These are phyloP conservation scores for Candida boidinii DNA, from an alignment of 805 yeast genomes.

Conservation along the genomic window DNA sequence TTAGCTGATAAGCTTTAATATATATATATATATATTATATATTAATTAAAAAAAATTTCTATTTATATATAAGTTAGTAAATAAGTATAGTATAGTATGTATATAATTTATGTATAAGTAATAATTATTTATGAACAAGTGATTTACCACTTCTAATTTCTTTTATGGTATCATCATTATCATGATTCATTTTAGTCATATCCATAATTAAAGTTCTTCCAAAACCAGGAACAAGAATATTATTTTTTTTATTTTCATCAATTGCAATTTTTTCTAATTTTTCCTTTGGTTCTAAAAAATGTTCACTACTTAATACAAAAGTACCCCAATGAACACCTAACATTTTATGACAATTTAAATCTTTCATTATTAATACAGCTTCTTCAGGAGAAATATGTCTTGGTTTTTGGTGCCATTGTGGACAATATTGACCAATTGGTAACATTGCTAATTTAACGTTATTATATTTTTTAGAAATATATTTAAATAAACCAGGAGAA, in stretches of 20 bases:
- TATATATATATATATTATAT: slow-evolving; percentile 1
- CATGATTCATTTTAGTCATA: slow-evolving; percentile 16
- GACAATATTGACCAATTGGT: slow-evolving; percentile 94
- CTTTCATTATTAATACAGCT: slow-evolving; percentile 57
- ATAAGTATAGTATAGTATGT: too few relatives aligned
- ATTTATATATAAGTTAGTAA: neutral
- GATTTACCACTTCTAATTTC: slow-evolving; percentile 9
- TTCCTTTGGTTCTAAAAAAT: slow-evolving; percentile 74
- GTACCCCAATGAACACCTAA: slow-evolving; percentile 98
- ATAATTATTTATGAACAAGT: slow-evolving; percentile 8
- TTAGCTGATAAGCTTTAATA: slow-evolving; percentile 9
- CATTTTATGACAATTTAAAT: slow-evolving; percentile 50
- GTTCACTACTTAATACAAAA: slow-evolving; percentile 80
- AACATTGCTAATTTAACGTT: slow-evolving; percentile 60
- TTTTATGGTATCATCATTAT: slow-evolving; percentile 4
- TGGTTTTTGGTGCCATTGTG: slow-evolving; percentile 89
- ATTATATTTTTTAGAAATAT: slow-evolving; percentile 60
- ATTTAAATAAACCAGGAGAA: slow-evolving; percentile 58
- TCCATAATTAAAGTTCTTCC: slow-evolving; percentile 63
- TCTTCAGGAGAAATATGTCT: slow-evolving; percentile 83
- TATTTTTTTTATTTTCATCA: slow-evolving; percentile 24
- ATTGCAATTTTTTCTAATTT: slow-evolving; percentile 44
- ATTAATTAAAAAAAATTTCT: neutral
- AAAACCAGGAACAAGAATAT: slow-evolving; percentile 59
- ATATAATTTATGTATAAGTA: neutral